phyloP scores from a whole-genome alignment of 495 filamentous ascomycete species.

The Melanomma pulvis-pyrius region DNA sequence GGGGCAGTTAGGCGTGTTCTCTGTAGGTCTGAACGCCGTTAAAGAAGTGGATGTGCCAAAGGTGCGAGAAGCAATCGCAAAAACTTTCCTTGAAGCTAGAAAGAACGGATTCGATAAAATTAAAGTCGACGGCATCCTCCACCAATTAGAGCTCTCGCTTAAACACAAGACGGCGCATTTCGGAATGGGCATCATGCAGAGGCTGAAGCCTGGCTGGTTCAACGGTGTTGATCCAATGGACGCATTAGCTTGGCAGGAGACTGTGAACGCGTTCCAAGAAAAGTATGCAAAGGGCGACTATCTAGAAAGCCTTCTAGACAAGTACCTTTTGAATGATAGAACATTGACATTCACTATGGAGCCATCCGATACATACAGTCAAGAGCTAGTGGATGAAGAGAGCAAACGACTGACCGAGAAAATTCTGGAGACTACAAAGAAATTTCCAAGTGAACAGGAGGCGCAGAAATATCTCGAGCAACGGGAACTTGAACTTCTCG shows the following conservation, averaged over 20 bases:
- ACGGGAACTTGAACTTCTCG: conserved; percentile 77
- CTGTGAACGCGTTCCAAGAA: conserved; percentile 75
- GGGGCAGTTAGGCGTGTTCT: conserved; percentile 77
- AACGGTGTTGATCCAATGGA: conserved; percentile 92
- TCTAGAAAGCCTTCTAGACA: conserved; percentile 81
- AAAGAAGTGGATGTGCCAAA: conserved; percentile 74
- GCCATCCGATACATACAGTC: conserved; percentile 71
- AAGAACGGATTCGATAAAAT: conserved; percentile 78
- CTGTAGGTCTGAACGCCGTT: conserved; percentile 85
- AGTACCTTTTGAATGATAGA: conserved; percentile 84
- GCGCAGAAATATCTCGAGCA: conserved; percentile 70
- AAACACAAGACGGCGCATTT: conserved; percentile 96
- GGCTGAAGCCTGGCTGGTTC: conserved; percentile 89
- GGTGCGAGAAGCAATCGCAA: conserved; percentile 71
- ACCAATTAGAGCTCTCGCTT: conserved; percentile 85
- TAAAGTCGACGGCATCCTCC: conserved; percentile 86
- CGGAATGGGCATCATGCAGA: conserved; percentile 85
- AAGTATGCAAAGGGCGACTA: conserved; percentile 72
- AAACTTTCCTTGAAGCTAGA: conserved; percentile 66
- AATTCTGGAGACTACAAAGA: conserved; percentile 66
- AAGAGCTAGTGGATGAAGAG: conserved; percentile 79
- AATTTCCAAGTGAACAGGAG: conserved; percentile 69
- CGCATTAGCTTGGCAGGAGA: conserved; percentile 85
- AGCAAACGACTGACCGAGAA: conserved; percentile 67
- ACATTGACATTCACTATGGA: conserved; percentile 94